phyloP scores from a whole-genome alignment of 805 yeast species.

The Candida michaelii region DNA sequence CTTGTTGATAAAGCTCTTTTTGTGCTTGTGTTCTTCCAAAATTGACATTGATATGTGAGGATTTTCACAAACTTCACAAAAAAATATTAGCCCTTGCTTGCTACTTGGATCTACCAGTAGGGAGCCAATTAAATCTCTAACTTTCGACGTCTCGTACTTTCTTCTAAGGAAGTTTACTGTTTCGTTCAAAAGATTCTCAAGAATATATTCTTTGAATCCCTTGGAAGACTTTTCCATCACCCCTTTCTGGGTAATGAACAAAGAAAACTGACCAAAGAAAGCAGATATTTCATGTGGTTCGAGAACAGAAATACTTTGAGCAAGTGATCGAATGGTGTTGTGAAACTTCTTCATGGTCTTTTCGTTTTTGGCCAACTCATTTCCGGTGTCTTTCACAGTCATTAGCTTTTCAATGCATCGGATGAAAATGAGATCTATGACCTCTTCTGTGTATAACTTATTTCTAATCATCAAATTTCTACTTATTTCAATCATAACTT shows the following conservation, averaged over 20 bases:
- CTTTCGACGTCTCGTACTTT: slow-evolving; percentile 1
- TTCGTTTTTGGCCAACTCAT: not conserved
- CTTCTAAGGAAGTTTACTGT: slow-evolving; percentile 13
- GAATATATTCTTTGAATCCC: slow-evolving; percentile 14
- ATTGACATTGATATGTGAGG: slow-evolving; percentile 27
- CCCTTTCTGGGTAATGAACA: not conserved
- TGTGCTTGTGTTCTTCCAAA: slow-evolving; percentile 21
- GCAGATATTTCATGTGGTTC: slow-evolving; percentile 17
- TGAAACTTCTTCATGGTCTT: slow-evolving; percentile 19
- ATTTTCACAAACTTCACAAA: slow-evolving; percentile 16
- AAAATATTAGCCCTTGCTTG: not conserved
- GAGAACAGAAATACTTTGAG: slow-evolving; percentile 28
- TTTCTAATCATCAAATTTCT: slow-evolving; percentile 15
- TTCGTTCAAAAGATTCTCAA: slow-evolving; percentile 8
- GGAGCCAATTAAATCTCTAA: not conserved
- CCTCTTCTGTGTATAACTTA: slow-evolving; percentile 10
- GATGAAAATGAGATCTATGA: slow-evolving; percentile 7
- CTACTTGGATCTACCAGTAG: not conserved
- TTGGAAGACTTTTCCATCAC: slow-evolving; percentile 11
- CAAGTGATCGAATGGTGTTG: slow-evolving; percentile 26
- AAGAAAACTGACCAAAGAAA: slow-evolving; percentile 18
- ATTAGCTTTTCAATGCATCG: slow-evolving; percentile 5
- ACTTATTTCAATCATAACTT: slow-evolving; percentile 11
- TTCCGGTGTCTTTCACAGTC: not conserved
- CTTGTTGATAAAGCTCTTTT: slow-evolving; percentile 19